Evolutionary conservation across 192 early-diverging fungal genomes (phyloP), one percentile per base, ranked within the genome.

Genomic region (Dimargaris xerosporica): DNA sequence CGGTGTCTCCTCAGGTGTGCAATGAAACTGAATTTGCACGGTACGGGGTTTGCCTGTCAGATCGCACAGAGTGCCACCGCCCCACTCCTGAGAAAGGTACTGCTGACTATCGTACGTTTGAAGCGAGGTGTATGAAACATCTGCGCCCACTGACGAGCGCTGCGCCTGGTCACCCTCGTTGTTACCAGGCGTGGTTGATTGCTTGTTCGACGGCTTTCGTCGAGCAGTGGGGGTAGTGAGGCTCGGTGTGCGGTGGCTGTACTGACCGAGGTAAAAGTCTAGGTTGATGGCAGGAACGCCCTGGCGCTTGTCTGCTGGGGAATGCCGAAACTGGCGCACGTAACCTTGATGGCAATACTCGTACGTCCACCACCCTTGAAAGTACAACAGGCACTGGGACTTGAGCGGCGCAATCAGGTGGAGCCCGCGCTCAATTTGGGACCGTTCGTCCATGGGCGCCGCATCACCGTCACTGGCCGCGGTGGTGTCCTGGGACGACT

Each of bases 21-120:
- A 95, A 67, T 91, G 88, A 70, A 82, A 95, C 83, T 87, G 85
- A 23, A 95, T 73, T 64, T 92, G 85, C 17, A 91, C 73, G 2
- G 73, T 72, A 43, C 92, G 75, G 30, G 79, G 80, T 63, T 74
- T 69, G 1, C 82, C 75, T 7, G 84, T 94, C 7, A 86, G 55
- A 47, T 90, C 84, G 63, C 92, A 95, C 15, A 79, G 13, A 41
- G 84, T 79, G 26, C 92, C 92, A 51, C 83, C 74, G 11, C 72
- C 73, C 85, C 87, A 95, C 29, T 71, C 72, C 64, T 87, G 81
- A 25, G 84, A 76, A 44, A 93, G 67, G 61, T 80, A 88, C 50
- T 78, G 73, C 52, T 72, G 75, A 6, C 78, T 78, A 15, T 75
- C 76, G 10, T 65, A 66, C 13, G 61, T 63, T 44, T 63, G 66